Conservation (phyloP, 768 basidiomycete species). For the Suillus variegatus region DNA sequence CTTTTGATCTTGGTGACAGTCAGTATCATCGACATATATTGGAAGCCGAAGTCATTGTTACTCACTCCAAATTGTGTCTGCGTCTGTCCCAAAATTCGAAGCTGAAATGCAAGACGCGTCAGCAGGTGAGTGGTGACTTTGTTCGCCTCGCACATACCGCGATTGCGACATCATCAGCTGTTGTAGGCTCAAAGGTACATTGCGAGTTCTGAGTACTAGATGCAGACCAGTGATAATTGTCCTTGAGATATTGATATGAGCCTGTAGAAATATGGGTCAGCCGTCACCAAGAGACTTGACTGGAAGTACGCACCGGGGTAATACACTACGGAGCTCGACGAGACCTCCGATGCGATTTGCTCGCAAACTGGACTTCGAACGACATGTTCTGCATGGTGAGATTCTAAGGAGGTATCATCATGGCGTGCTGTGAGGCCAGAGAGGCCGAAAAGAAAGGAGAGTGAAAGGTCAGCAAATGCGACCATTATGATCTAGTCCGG, state of each 20-base stretch:
- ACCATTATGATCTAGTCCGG: neutral
- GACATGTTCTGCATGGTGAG: neutral
- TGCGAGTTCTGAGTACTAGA: conserved; percentile 42
- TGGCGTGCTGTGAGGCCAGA: neutral
- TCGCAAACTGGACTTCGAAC: conserved; percentile 24
- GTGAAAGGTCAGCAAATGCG: neutral
- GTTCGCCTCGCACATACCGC: conserved; percentile 38
- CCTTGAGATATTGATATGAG: conserved; percentile 35
- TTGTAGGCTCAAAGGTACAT: conserved; percentile 55
- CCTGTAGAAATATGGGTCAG: neutral
- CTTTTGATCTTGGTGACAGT: conserved; percentile 49
- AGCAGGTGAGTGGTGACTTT: neutral
- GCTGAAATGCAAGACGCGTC: conserved; percentile 29
- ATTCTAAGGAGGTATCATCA: neutral
- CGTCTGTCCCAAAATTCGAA: conserved; percentile 43
- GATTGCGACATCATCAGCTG: conserved; percentile 45
- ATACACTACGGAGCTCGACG: conserved; percentile 46
- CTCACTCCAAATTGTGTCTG: conserved; percentile 51
- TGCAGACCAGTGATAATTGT: conserved; percentile 48
- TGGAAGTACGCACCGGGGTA: conserved; percentile 37
- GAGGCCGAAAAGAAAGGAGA: neutral
- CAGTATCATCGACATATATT: neutral
- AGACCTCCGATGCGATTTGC: conserved; percentile 40
- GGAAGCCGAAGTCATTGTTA: neutral
- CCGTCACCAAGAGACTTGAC: neutral